phyloP scores from a whole-genome alignment of 1,284 basidiomycete genomes.

The Cutaneotrichosporon spelunceum region DNA sequence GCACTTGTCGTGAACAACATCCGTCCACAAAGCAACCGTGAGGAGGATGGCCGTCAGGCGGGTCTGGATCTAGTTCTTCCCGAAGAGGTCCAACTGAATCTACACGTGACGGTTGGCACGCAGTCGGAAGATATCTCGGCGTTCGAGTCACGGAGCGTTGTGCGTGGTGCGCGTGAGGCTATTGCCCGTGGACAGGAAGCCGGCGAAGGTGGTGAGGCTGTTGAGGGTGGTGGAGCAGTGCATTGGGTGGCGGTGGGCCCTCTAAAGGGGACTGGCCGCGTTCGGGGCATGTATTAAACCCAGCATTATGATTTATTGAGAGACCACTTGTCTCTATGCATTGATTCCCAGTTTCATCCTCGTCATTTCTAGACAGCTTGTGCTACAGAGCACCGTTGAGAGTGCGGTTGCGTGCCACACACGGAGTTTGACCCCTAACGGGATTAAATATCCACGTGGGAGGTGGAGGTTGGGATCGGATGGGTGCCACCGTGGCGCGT shows the following conservation, averaged over 20 bases:
- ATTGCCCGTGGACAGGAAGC: slow-evolving; percentile 23
- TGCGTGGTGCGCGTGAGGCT: slow-evolving; percentile 34
- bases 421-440: slow-evolving; percentile 11
- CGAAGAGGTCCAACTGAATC: slow-evolving; percentile 54
- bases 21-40: slow-evolving; percentile 50
- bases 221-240: slow-evolving; percentile 37
- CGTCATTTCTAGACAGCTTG: too few species aligned
- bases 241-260: slow-evolving; percentile 30
- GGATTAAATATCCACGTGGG: neutral
- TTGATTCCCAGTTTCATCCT: too few species aligned
- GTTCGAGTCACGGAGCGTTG: slow-evolving; percentile 58
- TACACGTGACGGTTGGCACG: slow-evolving; percentile 92
- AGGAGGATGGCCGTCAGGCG: slow-evolving; percentile 5
- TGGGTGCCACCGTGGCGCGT: slow-evolving; percentile 6
- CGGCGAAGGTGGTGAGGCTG: slow-evolving; percentile 32
- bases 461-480: neutral
- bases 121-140: slow-evolving; percentile 58
- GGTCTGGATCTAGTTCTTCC: slow-evolving; percentile 50
- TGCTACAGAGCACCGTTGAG: too few species aligned
- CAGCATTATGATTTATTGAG: neutral
- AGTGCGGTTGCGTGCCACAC: slow-evolving; percentile 6
- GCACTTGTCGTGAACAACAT: slow-evolving; percentile 65
- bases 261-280: slow-evolving; percentile 30
- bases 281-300: slow-evolving; percentile 36
- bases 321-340: neutral